Percentiles rank a stretch among this genome's conserved stretches.
phyloP scores from a whole-genome alignment of 2,329 filamentous ascomycete genomes.

The Sodiomyces alkalinus region DNA sequence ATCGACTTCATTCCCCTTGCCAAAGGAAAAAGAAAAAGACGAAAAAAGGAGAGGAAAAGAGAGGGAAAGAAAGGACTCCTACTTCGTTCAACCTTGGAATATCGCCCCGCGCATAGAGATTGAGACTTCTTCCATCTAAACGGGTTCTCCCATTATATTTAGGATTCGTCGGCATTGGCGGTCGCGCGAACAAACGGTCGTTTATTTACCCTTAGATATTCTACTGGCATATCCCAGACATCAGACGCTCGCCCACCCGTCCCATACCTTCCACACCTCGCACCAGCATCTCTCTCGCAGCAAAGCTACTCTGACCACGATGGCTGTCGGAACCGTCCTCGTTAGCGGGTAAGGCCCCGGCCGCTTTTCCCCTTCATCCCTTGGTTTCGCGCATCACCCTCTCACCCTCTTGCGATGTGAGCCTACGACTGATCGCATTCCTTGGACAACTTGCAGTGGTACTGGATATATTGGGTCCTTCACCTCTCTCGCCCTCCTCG shows the following conservation, averaged over 20 bases:
- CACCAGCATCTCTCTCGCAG: constrained; percentile 2
- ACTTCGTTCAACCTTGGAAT: background rate
- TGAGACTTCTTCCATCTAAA: background rate
- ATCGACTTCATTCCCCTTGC: too few species aligned
- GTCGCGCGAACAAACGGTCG: too few species aligned
- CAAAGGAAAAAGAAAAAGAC: too few species aligned
- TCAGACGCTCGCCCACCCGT: background rate
- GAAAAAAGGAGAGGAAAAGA: too few species aligned
- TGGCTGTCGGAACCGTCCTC: constrained; percentile 77
- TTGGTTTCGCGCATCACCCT: background rate
- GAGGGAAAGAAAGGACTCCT: background rate
- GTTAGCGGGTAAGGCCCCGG: constrained; percentile 63
- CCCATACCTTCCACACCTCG: constrained; percentile 1
- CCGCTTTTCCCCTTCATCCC: background rate
- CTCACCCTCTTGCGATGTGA: too few species aligned
- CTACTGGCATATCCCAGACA: too few species aligned
- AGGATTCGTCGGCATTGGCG: too few species aligned
- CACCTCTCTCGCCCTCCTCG: constrained; percentile 78
- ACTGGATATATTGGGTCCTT: constrained; percentile 99
- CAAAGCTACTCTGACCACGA: constrained; percentile 20
- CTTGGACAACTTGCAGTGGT: constrained; percentile 43
- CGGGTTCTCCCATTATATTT: background rate
- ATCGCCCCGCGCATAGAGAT: too few species aligned
- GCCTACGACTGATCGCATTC: background rate
- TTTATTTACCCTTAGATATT: too few species aligned